Evolutionary conservation across 805 yeast genomes (phyloP), one percentile per base, ranked within the genome.

Genomic region (Starmerella lactis-condensi): DNA sequence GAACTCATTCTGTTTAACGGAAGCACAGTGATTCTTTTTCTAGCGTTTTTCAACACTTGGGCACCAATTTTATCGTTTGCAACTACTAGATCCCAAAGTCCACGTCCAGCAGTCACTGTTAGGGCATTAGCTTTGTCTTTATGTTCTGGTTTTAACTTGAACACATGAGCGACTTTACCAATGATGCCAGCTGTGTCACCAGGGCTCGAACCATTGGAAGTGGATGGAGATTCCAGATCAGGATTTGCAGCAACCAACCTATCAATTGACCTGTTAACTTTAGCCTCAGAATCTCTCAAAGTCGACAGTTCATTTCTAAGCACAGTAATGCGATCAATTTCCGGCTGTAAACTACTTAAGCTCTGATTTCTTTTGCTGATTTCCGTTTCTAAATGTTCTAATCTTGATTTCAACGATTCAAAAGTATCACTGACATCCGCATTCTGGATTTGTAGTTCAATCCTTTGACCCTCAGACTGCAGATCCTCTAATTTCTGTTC

Each of bases 81-180:
- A 19, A 91, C 96, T 30, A 89, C 81, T 22, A 91, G 77, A 46
- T 83, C 82, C 51, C 70, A 91, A 19, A 91, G 54, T 43, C 83
- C 62, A 4, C 85, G 91, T 29, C 98, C 99, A 2, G 95, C 98
- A 50, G 92, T 75, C 2, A 79, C 75, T 53, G 89, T 95, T 22
- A 89, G 58, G 1, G 99, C 98, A 17, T 73, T 61, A 1, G 92
- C 74, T 32, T 72, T 69, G 17, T 67, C 65, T 33, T 55, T 49
- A 29, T 74, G 67, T 1, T 60, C 49, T 26, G 72, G 69, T 12
- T 65, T 64, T 14, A 89, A 49, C 1, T 62, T 53, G 48, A 91
- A 81, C 30, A 89, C 56, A 47, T 77, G 89, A 2, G 93, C 93
- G 10, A 85, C 92, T 12, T 82, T 67, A 27, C 99, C 99, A 46